These are phyloP conservation scores for Colletotrichum sojae DNA, from an alignment of 2,329 filamentous ascomycete genomes.

Conservation along the genomic window DNA sequence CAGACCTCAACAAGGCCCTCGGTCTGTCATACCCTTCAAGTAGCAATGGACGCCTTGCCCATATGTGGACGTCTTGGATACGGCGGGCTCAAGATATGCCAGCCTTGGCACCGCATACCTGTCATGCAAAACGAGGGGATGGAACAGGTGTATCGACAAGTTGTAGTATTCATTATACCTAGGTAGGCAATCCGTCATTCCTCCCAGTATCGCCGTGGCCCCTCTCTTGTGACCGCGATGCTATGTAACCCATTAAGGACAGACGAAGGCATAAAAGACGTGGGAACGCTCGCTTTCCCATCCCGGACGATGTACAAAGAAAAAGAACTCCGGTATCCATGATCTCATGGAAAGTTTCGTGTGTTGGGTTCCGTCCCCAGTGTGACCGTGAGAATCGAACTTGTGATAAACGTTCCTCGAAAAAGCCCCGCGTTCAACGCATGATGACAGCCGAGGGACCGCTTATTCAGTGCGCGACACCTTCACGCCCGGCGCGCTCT, in stretches of 20 bases:
- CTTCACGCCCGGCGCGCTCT: slow-evolving; percentile 11
- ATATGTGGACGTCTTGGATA: too few relatives aligned
- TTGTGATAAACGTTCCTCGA: too few relatives aligned
- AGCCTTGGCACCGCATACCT: not conserved
- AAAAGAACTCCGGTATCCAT: slow-evolving; percentile 28
- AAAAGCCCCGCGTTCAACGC: not conserved
- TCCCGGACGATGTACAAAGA: not conserved
- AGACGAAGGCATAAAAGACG: slow-evolving; percentile 16
- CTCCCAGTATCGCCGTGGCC: not conserved
- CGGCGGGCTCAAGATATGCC: too few relatives aligned
- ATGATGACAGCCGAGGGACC: not conserved
- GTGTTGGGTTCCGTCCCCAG: not conserved
- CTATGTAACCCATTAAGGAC: slow-evolving; percentile 30
- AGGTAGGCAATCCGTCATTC: slow-evolving; percentile 11
- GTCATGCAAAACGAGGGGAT: not conserved
- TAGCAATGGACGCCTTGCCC: too few relatives aligned
- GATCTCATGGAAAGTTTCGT: slow-evolving; percentile 3
- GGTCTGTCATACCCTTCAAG: too few relatives aligned
- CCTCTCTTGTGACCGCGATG: not conserved
- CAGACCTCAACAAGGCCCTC: too few relatives aligned
- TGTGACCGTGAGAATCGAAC: too few relatives aligned
- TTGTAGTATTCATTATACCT: slow-evolving; percentile 17
- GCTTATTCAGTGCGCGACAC: not conserved
- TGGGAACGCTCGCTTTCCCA: slow-evolving; percentile 30
- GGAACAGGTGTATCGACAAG: not conserved